Conservation (phyloP, 306 rosid genomes). For the Astragalus glycyphyllos region DNA sequence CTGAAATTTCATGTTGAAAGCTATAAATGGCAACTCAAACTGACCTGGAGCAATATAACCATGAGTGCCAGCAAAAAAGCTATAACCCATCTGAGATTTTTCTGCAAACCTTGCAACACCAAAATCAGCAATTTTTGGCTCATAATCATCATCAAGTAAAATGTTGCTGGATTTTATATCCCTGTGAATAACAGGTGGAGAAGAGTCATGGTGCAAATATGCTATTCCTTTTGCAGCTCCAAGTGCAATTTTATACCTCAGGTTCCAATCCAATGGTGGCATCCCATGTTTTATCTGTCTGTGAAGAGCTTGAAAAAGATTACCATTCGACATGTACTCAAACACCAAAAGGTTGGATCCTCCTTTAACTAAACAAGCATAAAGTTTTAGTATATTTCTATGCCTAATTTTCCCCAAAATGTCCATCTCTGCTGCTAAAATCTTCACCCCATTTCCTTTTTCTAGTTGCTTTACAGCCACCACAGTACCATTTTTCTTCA, state of each 20-base stretch:
- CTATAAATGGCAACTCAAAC: conserved; percentile 47
- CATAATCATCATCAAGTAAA: conserved; percentile 74
- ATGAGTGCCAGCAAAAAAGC: conserved; percentile 86
- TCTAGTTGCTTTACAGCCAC: conserved; percentile 89
- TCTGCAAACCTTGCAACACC: conserved; percentile 88
- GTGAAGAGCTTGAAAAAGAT: conserved; percentile 79
- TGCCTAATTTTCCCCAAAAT: conserved; percentile 89
- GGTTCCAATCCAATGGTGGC: conserved; percentile 74
- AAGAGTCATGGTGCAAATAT: conserved; percentile 92
- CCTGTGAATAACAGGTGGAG: conserved; percentile 83
- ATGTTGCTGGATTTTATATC: conserved; percentile 95
- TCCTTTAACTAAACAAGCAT: conserved; percentile 76
- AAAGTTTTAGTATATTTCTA: conserved; percentile 84
- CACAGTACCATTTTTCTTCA: conserved; percentile 55
- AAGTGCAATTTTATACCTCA: conserved; percentile 78
- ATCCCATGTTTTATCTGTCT: conserved; percentile 59
- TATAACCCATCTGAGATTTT: conserved; percentile 59
- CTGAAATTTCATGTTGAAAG: background rate
- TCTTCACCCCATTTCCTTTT: conserved; percentile 68
- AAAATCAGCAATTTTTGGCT: conserved; percentile 94
- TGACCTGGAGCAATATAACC: conserved; percentile 98
- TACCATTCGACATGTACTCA: conserved; percentile 93
- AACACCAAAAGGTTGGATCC: conserved; percentile 79
- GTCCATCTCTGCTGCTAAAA: conserved; percentile 87
- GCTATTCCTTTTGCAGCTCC: conserved; percentile 93